Base-by-base conservation (phyloP, 2,329 filamentous ascomycete genomes). In the Colletotrichum trifolii region DNA sequence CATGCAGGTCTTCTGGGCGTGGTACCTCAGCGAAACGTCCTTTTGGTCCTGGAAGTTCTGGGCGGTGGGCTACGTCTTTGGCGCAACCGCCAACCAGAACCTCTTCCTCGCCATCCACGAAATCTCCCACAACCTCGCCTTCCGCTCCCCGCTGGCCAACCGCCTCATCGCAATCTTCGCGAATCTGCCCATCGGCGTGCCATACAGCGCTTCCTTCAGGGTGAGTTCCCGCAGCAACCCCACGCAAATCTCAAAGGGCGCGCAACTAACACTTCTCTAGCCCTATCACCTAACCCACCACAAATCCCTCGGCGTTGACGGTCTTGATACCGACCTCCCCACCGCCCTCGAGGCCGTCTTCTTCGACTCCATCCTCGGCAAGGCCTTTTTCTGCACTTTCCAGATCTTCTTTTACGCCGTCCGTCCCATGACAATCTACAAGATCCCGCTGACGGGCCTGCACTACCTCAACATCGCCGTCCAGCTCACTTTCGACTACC, bases 351-450 rank as follows among this genome's bases (percentile, higher is more conserved):
- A 99, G 82, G 95, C 94, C 68, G 81, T 97, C 75, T 91, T 99
- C 77, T 90, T 99, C 73, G 92, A 99, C 83, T 97, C 94, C 8
- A 90, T 99, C 72, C 87, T 95, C 15, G 96, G 96, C 77, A 99
- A 99, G 81, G 91, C 96, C 70, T 99, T 99, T 84, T 99, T 99
- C 86, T 95, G 92, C 82, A 99, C 96, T 71, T 99, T 97, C 82
- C 96, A 99, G 81, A 97, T 99, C 78, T 87, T 99, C 76, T 99
- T 99, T 86, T 99, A 99, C 82, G 96, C 96, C 73, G 80, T 99
- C 54, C 92, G 96, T 13, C 96, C 96, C 67, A 97, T 98, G 91
- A 90, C 94, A 80, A 87, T 99, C 71, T 97, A 97, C 85, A 87
- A 89, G 72, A 86, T 98, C 6, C 93, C 95, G 42, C 87, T 98